Evolutionary conservation across 768 basidiomycete species (phyloP).

Genomic region (Termitomyces sp.): DNA sequence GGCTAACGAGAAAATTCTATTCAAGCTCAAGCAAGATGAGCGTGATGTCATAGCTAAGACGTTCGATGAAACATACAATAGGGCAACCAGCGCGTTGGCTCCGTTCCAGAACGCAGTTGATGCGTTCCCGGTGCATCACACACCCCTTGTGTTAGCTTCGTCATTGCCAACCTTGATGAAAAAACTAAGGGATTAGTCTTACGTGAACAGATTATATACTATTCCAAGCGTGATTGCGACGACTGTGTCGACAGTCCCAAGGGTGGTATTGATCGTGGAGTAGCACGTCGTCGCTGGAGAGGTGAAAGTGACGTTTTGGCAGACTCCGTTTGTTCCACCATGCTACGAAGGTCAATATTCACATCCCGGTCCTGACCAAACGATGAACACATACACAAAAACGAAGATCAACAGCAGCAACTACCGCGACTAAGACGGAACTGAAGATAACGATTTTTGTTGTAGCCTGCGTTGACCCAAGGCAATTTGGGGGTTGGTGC

Average conservation of each 20-base stretch:
- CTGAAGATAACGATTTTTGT: no score
- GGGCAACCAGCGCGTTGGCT: conserved; percentile 2
- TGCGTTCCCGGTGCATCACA: not conserved
- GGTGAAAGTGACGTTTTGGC: conserved; percentile 5
- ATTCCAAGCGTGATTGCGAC: conserved; percentile 7
- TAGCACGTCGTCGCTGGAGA: not conserved
- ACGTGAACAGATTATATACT: conserved; percentile 3
- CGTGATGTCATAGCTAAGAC: not conserved
- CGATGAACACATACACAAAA: no score
- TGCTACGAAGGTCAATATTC: no score
- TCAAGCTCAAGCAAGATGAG: no score
- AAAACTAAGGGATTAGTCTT: not conserved
- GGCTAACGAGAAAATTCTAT: no score
- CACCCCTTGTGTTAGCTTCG: not conserved
- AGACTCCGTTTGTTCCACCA: no score
- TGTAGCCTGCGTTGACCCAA: no score
- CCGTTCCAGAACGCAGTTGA: conserved; percentile 5
- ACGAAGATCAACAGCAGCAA: no score
- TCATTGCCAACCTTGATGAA: not conserved
- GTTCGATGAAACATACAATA: conserved; percentile 3
- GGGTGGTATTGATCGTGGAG: not conserved
- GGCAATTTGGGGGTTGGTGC: no score
- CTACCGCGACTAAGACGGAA: no score
- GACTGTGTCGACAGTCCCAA: conserved; percentile 5
- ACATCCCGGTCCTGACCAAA: no score